Evolutionary conservation across 2,329 filamentous ascomycete genomes (phyloP), one percentile per base, ranked within the genome.

Genomic region (Alternaria solani): DNA sequence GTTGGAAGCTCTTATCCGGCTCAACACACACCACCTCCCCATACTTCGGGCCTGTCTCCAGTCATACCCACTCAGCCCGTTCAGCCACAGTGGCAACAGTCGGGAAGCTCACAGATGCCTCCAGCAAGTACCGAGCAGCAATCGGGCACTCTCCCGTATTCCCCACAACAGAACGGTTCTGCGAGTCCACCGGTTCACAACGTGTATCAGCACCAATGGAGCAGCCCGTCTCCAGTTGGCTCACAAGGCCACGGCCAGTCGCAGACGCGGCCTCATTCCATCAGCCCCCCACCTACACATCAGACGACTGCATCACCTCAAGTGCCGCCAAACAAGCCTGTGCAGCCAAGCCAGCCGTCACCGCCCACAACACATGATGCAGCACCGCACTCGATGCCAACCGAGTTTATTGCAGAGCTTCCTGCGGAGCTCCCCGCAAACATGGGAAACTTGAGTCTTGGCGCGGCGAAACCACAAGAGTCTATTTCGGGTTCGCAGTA

Each of bases 391-490:
- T 26, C 71, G 6, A 16, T 12, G 32, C 32, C 32, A 4, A 67
- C 67, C 7, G 70, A 72, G 18, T 78, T 77, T 51, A 67, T 77
- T 28, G 75, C 75, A 5, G 75, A 78, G 51, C 57, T 78, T 20
- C 75, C 75, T 5, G 75, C 75, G 3, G 75, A 78, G 51, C 57
- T 78, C 18, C 75, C 75, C 2, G 75, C 71, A 38, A 74, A 77
- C 36, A 25, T 77, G 48, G 72, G 70, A n/a, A 72, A 62, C 16
- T 49, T 75, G 39, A 72, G 49, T 25, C 44, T 75, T 12, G 34
- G 28, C 38, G 65, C 72, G 47, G 18, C 68, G 4, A 69, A 72
- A 18, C 43, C 67, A 0, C 46, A 58, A 14, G 51, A 55, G 9
- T 42, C 64, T 2, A 32, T 48, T n/a, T 63, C 63, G 30, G 32